These are phyloP conservation scores for Microdochium bolleyi DNA, from an alignment of 2,329 filamentous ascomycete genomes.

Conservation along the genomic window DNA sequence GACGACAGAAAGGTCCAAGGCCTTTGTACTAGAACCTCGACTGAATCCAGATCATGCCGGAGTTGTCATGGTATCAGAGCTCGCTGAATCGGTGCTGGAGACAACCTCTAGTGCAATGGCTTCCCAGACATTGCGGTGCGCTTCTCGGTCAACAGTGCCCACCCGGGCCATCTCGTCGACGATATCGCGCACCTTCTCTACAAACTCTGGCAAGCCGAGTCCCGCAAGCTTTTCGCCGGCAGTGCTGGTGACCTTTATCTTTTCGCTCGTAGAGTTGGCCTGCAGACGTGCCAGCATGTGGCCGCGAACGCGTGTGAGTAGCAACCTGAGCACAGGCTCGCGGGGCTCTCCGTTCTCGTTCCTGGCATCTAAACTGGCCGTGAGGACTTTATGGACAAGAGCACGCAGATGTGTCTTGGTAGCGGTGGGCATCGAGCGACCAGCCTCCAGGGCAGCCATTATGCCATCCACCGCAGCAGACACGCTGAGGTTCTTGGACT, in stretches of 20 bases:
- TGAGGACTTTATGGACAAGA: conserved; percentile 47
- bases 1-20: no score
- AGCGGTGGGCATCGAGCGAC: conserved; percentile 55
- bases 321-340: conserved; percentile 55
- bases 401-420: conserved; percentile 52
- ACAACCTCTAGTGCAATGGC: conserved; percentile 33
- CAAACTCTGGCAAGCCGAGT: conserved; percentile 67
- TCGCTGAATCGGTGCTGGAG: neutral
- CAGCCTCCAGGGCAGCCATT: conserved; percentile 55
- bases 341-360: conserved; percentile 31
- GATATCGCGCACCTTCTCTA: conserved; percentile 59
- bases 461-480: conserved; percentile 47
- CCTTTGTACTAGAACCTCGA: no score
- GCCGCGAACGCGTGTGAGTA: conserved; percentile 58
- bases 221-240: conserved; percentile 63
- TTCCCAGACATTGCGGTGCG: conserved; percentile 66
- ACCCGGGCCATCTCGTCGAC: conserved; percentile 60
- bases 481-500: conserved; percentile 36
- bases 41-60: no score
- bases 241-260: conserved; percentile 59
- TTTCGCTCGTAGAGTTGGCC: conserved; percentile 60
- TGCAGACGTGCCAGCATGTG: conserved; percentile 59
- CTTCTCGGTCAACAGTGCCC: conserved; percentile 57
- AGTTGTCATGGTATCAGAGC: no score
- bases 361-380: conserved; percentile 38